Evolutionary conservation across 2,329 filamentous ascomycete species (phyloP).

Genomic region (Aspergillus fischeri): DNA sequence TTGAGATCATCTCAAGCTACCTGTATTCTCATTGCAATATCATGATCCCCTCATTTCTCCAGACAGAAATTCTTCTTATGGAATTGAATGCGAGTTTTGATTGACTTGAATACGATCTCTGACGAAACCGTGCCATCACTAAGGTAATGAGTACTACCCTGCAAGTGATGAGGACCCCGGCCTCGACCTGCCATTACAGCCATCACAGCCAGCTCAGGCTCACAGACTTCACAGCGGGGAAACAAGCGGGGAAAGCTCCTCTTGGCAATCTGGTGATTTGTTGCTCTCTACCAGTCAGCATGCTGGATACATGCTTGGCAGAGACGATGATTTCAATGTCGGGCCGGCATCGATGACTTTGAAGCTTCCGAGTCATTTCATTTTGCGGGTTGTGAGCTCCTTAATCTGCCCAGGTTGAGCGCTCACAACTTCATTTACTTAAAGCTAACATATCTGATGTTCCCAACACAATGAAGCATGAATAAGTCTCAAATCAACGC

Average conservation of each 20-base stretch:
- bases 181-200: neutral
- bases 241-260: neutral
- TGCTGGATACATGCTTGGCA: neutral
- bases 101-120: neutral
- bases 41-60: too few relatives aligned
- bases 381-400: too few relatives aligned
- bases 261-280: neutral
- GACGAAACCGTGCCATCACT: neutral
- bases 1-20: too few relatives aligned
- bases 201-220: too few relatives aligned
- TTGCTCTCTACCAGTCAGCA: neutral
- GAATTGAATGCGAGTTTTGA: neutral
- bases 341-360: neutral
- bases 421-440: neutral
- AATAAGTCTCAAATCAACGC: neutral
- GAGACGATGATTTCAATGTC: neutral
- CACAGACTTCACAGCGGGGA: neutral
- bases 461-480: neutral
- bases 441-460: neutral
- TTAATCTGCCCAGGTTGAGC: neutral
- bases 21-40: too few relatives aligned
- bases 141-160: neutral
- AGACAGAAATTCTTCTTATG: too few relatives aligned
- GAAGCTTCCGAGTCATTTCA: too few relatives aligned
- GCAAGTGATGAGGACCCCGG: neutral